phyloP scores from a whole-genome alignment of 2,329 filamentous ascomycete species.

The Sarocladiaceae sp. region DNA sequence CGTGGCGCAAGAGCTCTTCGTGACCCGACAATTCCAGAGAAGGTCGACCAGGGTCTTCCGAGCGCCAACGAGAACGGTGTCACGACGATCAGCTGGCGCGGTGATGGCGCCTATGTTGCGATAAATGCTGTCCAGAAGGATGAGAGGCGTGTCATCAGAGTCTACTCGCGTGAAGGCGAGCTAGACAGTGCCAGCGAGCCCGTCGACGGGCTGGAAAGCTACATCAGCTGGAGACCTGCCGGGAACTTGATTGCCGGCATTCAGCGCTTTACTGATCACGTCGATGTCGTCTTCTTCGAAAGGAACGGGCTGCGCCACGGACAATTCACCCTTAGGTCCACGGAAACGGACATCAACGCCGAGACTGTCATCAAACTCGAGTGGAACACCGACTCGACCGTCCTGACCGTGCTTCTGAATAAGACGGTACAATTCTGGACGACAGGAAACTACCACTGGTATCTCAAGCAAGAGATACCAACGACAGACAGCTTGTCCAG shows the following conservation, averaged over 20 bases:
- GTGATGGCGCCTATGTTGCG: slow-evolving; percentile 86
- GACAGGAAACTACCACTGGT: slow-evolving; percentile 96
- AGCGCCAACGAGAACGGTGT: slow-evolving; percentile 67
- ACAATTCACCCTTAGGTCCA: slow-evolving; percentile 72
- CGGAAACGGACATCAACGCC: slow-evolving; percentile 37
- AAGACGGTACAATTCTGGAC: slow-evolving; percentile 90
- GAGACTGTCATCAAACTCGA: slow-evolving; percentile 58
- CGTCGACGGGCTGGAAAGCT: slow-evolving; percentile 81
- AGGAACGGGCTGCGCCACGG: slow-evolving; percentile 96
- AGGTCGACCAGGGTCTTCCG: slow-evolving; percentile 74
- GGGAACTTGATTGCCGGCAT: slow-evolving; percentile 89
- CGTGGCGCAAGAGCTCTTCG: slow-evolving; percentile 78
- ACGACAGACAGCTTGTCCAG: slow-evolving; percentile 27
- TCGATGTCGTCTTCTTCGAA: slow-evolving; percentile 92
- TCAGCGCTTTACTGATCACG: slow-evolving; percentile 60
- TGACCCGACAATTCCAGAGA: slow-evolving; percentile 92
- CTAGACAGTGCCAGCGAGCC: slow-evolving; percentile 93
- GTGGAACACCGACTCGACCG: slow-evolving; percentile 91
- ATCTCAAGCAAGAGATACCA: slow-evolving; percentile 83
- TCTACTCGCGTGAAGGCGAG: slow-evolving; percentile 84
- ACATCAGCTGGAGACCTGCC: slow-evolving; percentile 83
- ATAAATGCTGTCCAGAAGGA: slow-evolving; percentile 70
- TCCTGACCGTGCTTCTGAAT: slow-evolving; percentile 72
- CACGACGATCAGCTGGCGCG: slow-evolving; percentile 81
- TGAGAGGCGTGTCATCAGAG: slow-evolving; percentile 71